These are phyloP conservation scores for Botryotinia globosa DNA, from an alignment of 2,329 filamentous ascomycete species.

Conservation along the genomic window DNA sequence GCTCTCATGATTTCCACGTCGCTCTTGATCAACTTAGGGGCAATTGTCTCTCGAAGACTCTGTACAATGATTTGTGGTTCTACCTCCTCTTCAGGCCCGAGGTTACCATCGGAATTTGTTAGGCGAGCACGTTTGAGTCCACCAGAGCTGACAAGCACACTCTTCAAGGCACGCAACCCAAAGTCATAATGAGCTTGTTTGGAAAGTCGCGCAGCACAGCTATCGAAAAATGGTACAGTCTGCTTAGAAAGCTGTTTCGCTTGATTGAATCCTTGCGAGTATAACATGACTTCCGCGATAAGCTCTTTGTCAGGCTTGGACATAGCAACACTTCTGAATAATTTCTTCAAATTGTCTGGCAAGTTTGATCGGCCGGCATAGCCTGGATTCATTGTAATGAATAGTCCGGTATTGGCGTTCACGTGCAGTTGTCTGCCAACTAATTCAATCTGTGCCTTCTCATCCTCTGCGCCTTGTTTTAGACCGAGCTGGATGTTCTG, in stretches of 20 bases:
- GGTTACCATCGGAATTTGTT: conserved; percentile 51
- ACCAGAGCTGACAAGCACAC: conserved; percentile 95
- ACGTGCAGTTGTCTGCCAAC: conserved; percentile 88
- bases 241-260: conserved; percentile 92
- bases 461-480: conserved; percentile 77
- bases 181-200: conserved; percentile 99
- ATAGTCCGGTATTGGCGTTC: conserved; percentile 92
- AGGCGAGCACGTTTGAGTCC: conserved; percentile 87
- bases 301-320: conserved; percentile 99
- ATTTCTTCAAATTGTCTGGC: conserved; percentile 98
- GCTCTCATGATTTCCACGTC: conserved; percentile 85
- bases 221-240: conserved; percentile 97
- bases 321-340: conserved; percentile 99
- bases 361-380: conserved; percentile 98
- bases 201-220: conserved; percentile 75
- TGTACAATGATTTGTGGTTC: conserved; percentile 98
- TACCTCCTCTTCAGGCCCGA: conserved; percentile 68
- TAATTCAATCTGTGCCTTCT: conserved; percentile 86
- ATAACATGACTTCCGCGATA: conserved; percentile 99
- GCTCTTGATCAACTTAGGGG: conserved; percentile 88
- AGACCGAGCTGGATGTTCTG: conserved; percentile 98
- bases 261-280: conserved; percentile 97
- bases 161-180: conserved; percentile 94
- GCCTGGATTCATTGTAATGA: conserved; percentile 99
- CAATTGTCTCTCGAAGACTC: conserved; percentile 96